Percentiles rank a stretch among this genome's conserved stretches.
Evolutionary conservation across 331 rosid genomes (phyloP).

Genomic region (Telfairia occidentalis): DNA sequence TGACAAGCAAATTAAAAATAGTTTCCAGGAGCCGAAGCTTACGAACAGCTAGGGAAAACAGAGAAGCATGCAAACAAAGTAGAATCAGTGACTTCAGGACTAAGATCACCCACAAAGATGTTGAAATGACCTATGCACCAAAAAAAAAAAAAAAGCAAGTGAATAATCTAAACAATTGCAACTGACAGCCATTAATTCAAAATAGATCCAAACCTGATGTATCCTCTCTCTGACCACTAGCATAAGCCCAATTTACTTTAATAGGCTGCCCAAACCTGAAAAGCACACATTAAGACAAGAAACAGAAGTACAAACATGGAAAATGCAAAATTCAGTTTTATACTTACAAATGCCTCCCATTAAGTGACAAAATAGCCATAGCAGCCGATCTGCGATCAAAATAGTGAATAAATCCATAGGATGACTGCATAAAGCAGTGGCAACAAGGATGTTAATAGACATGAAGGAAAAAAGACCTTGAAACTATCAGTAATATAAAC

Average conservation of each 20-base stretch:
- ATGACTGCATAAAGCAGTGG: slow-evolving; percentile 58
- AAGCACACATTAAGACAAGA: slow-evolving; percentile 19
- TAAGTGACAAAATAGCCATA: slow-evolving; percentile 79
- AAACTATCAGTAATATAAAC: background rate
- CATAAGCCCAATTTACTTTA: slow-evolving; percentile 99
- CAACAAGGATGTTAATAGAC: slow-evolving; percentile 18
- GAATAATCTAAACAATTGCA: background rate
- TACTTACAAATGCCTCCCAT: slow-evolving; percentile 95
- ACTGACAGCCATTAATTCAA: background rate
- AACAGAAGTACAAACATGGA: background rate
- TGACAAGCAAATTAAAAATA: background rate
- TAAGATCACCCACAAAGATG: slow-evolving; percentile 97
- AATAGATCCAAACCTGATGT: slow-evolving; percentile 58
- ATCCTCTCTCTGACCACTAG: slow-evolving; percentile 98
- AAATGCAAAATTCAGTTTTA: background rate
- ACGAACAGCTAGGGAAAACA: slow-evolving; percentile 90
- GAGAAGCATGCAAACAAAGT: slow-evolving; percentile 92
- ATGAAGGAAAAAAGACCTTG: background rate
- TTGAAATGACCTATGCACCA: slow-evolving; percentile 70
- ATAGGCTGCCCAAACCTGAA: slow-evolving; percentile 96
- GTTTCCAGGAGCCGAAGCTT: slow-evolving; percentile 38
- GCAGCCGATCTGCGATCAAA: slow-evolving; percentile 96
- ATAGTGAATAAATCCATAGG: slow-evolving; percentile 92
- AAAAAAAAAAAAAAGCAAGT: background rate
- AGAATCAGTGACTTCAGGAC: slow-evolving; percentile 98